Evolutionary conservation across 176 grass and related monocot species (phyloP).

Genomic region (Musa schizocarpa): DNA sequence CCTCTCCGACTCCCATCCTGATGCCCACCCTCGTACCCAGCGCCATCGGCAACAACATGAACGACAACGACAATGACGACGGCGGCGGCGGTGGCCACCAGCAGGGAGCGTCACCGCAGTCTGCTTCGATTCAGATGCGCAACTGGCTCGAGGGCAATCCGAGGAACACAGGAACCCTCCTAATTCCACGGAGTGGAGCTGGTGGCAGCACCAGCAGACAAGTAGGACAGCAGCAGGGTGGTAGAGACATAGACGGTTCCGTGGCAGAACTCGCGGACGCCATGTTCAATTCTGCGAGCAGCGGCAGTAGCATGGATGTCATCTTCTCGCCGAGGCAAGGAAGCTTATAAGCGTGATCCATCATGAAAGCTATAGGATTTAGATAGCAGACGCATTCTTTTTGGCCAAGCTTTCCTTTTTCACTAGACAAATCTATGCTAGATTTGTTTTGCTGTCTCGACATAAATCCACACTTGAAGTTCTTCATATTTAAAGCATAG

Average conservation of each 20-base stretch:
- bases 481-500: no score
- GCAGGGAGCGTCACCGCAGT: neutral
- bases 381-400: neutral
- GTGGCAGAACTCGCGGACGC: conserved; percentile 48
- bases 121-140: no score
- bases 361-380: neutral
- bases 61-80: neutral
- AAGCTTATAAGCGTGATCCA: neutral
- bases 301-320: conserved; percentile 57
- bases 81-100: neutral
- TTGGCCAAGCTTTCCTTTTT: no score
- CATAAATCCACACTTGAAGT: no score
- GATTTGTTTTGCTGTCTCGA: no score
- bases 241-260: conserved; percentile 24
- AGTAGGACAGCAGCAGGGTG: neutral
- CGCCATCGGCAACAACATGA: neutral
- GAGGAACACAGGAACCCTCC: neutral
- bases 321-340: conserved; percentile 27
- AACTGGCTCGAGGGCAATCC: neutral
- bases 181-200: neutral
- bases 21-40: conserved; percentile 18
- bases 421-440: no score
- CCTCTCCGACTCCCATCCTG: conserved; percentile 55
- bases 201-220: neutral
- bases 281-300: conserved; percentile 60